Percentiles rank a stretch among this genome's conserved stretches.
Evolutionary conservation across 2,329 filamentous ascomycete species (phyloP).

Genomic region (Diaporthe citriasiana): DNA sequence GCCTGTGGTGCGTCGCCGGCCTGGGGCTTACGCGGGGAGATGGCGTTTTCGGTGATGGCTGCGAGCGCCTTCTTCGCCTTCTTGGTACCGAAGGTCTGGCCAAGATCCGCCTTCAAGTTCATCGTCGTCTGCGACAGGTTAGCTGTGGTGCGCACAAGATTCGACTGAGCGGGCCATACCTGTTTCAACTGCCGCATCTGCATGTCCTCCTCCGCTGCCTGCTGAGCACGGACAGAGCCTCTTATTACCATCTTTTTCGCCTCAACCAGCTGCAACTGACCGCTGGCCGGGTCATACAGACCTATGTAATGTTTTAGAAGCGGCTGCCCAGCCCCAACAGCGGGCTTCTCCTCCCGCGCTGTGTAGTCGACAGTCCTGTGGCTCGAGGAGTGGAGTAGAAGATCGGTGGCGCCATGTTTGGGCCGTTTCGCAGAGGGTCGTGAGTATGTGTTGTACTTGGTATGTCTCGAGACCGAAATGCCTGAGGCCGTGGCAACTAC

Average conservation of each 20-base stretch:
- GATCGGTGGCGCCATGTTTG: slow-evolving; percentile 56
- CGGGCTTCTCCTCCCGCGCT: slow-evolving; percentile 65
- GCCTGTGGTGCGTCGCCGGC: slow-evolving; percentile 58
- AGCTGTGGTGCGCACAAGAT: neutral
- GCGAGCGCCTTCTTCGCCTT: slow-evolving; percentile 85
- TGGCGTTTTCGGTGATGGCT: slow-evolving; percentile 79
- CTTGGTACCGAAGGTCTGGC: slow-evolving; percentile 86
- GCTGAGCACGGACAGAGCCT: slow-evolving; percentile 69
- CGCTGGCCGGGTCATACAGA: slow-evolving; percentile 72
- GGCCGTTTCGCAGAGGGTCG: slow-evolving; percentile 53
- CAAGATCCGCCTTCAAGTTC: slow-evolving; percentile 77
- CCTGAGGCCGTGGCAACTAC: slow-evolving; percentile 59
- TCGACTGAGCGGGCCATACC: slow-evolving; percentile 48
- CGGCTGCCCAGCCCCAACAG: slow-evolving; percentile 53
- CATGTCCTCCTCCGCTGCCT: slow-evolving; percentile 63
- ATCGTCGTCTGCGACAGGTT: slow-evolving; percentile 64
- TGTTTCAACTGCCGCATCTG: slow-evolving; percentile 53
- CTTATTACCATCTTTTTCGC: slow-evolving; percentile 75
- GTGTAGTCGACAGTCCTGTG: slow-evolving; percentile 73
- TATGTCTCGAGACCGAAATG: slow-evolving; percentile 53
- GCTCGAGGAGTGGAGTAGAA: slow-evolving; percentile 70
- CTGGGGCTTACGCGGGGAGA: slow-evolving; percentile 60
- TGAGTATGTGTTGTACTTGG: slow-evolving; percentile 65
- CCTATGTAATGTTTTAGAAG: slow-evolving; percentile 75
- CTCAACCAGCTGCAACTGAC: slow-evolving; percentile 71